Evolutionary conservation across 805 yeast species (phyloP), one percentile per base, ranked within the genome.

Genomic region (Monosporozyma unispora): DNA sequence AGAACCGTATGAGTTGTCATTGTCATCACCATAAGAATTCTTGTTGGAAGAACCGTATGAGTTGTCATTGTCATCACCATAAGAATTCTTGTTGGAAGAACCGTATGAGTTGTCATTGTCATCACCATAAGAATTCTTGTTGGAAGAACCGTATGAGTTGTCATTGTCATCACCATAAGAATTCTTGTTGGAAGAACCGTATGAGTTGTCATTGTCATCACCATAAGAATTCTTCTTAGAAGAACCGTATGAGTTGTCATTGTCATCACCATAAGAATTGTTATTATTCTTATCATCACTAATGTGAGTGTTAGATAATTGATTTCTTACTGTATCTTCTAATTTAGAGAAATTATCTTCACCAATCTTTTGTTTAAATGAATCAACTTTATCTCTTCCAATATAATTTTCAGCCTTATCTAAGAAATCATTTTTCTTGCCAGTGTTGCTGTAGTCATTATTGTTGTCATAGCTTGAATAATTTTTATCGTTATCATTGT

Each of bases 331-430:
- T 11, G 42, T 44, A 19, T 52, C 44, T 55, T 67, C 70, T 33
- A 61, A 57, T 50, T 62, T 64, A 44, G 57, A 47, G 48, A 57
- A 66, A 49, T 58, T 66, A 45, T 56, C 61, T 44, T 60, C 59
- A 50, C 71, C 71, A 48, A 66, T 61, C 50, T 62, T 60, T 40
- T 47, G 44, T 51, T 60, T 60, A 52, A 64, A 53, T 44, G 58
- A 52, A 29, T 57, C 50, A 40, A 67, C 52, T 31, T 56, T 64
- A 12, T 65, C 70, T 40, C 61, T 51, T 47, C 71, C 70, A 31
- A 61, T 54, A 50, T 45, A 54, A 12, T 56, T 47, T 55, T 67
- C 70, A 28, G 66, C 58, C 49, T 59, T 58, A 48, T 56, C 52
- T 37, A 65, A 62, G 49, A 58, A 55, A 52, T 64, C 62, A 25